These are phyloP conservation scores for Aegilops longissima DNA, from an alignment of 176 grass and related monocot genomes.

Conservation along the genomic window DNA sequence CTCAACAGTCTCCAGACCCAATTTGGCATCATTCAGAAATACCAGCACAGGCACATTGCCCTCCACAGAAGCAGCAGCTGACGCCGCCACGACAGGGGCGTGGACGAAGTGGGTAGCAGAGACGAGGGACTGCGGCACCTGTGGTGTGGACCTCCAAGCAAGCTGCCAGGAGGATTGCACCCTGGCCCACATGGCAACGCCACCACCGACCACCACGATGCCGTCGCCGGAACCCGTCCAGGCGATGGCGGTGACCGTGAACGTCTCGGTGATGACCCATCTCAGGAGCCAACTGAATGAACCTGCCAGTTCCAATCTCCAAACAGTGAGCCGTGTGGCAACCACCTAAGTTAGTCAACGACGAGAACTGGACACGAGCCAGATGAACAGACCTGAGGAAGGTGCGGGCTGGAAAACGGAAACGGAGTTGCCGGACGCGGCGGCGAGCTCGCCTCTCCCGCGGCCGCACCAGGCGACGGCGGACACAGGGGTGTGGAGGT, in stretches of 20 bases:
- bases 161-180: constrained; percentile 66
- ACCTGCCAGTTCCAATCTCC: constrained; percentile 46
- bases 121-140: constrained; percentile 65
- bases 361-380: constrained; percentile 1
- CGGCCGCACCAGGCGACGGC: constrained; percentile 74
- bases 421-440: constrained; percentile 39
- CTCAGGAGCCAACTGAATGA: constrained; percentile 73
- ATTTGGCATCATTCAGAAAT: constrained; percentile 67
- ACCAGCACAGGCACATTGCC: constrained; percentile 49
- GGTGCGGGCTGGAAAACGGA: constrained; percentile 62
- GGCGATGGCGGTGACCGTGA: constrained; percentile 39
- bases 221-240: constrained; percentile 75
- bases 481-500: constrained; percentile 49
- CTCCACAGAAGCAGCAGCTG: constrained; percentile 32
- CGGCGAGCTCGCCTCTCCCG: constrained; percentile 58
- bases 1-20: constrained; percentile 48
- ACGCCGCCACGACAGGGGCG: constrained; percentile 61
- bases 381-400: constrained; percentile 41
- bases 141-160: constrained; percentile 55
- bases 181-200: constrained; percentile 68
- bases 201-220: constrained; percentile 54
- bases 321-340: constrained; percentile 12
- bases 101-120: constrained; percentile 58
- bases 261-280: constrained; percentile 55
- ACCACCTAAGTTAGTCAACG: constrained; percentile 23